Base-by-base conservation (phyloP, 2,329 filamentous ascomycete genomes). In the Ophiocordyceps unilateralis region DNA sequence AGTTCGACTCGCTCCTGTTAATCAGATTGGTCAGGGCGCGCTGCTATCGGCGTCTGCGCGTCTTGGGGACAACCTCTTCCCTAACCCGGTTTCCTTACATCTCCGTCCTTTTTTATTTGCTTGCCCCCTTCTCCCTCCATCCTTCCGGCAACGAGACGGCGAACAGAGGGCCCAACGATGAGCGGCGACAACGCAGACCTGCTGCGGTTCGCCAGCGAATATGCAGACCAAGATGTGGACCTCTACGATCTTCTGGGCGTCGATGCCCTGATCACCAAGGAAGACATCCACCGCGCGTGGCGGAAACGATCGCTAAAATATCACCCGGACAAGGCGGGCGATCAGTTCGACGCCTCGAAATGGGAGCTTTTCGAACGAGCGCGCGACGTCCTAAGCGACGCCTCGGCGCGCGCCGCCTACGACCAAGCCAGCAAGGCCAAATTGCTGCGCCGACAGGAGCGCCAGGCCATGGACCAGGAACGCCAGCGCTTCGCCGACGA, bases 271-370 rank as follows among this genome's bases (percentile, higher is more conserved):
- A 75, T 80, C 1, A 64, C 70, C 19, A 79, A 81, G 44, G 65
- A 76, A n/a, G 81, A 87, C 48, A 81, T 93, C 53, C 80, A 84
- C 49, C 78, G 82, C 50, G 86, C 85, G 39, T 95, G 89, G 69
- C 77, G 86, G 46, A 83, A 84, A 53, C 79, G 81, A 24, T 86
- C 86, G 4, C 69, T 94, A n/a, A 86, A 85, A 55, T 86, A 88
- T 66, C 89, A 96, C 60, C 89, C 89, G 1, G 89, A 96, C 70
- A 94, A 95, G 64, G 79, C 88, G 44, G 75, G 79, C 48, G 76
- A 74, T 42, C 66, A 71, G 32, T 85, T 81, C 52, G 85, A 91
- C 50, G 71, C 84, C 39, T 78, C 80, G 44, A 83, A 83, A 54
- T 96, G 93, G 67, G 83, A 94, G 60, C 69, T 83, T 1, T 78